phyloP scores from a whole-genome alignment of 2,329 filamentous ascomycete species.

The Dactylellina haptotyla region DNA sequence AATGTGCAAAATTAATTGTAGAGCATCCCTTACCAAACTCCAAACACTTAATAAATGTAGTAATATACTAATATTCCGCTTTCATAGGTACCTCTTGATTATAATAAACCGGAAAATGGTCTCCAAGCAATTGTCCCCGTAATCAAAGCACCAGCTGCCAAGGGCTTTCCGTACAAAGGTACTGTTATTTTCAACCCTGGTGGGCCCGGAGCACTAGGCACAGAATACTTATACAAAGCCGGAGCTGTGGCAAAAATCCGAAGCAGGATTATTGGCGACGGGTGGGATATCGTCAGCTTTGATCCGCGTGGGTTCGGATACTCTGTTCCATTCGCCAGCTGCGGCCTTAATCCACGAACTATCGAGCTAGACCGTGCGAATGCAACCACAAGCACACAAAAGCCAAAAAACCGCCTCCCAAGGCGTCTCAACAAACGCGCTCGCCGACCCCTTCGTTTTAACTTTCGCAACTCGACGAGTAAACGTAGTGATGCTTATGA shows the following conservation, averaged over 20 bases:
- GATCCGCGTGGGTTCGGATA: slow-evolving; percentile 46
- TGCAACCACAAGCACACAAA: slow-evolving; percentile 21
- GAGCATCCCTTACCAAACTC: not conserved
- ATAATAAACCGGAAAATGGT: slow-evolving; percentile 62
- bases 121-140: slow-evolving; percentile 34
- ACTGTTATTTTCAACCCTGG: slow-evolving; percentile 64
- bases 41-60: not conserved
- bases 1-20: slow-evolving; percentile 41
- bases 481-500: not conserved
- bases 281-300: slow-evolving; percentile 42
- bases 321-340: slow-evolving; percentile 37
- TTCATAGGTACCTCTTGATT: slow-evolving; percentile 66
- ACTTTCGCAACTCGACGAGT: not conserved
- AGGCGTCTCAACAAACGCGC: not conserved
- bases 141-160: slow-evolving; percentile 20
- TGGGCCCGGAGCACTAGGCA: slow-evolving; percentile 64
- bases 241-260: not conserved
- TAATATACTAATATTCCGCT: slow-evolving; percentile 44
- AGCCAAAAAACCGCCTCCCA: not conserved
- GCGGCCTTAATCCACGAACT: slow-evolving; percentile 1
- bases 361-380: slow-evolving; percentile 39
- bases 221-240: slow-evolving; percentile 59
- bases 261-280: slow-evolving; percentile 16
- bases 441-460: not conserved
- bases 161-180: slow-evolving; percentile 57